phyloP scores from a whole-genome alignment of 2,329 filamentous ascomycete species.

The Sarocladiaceae sp. region DNA sequence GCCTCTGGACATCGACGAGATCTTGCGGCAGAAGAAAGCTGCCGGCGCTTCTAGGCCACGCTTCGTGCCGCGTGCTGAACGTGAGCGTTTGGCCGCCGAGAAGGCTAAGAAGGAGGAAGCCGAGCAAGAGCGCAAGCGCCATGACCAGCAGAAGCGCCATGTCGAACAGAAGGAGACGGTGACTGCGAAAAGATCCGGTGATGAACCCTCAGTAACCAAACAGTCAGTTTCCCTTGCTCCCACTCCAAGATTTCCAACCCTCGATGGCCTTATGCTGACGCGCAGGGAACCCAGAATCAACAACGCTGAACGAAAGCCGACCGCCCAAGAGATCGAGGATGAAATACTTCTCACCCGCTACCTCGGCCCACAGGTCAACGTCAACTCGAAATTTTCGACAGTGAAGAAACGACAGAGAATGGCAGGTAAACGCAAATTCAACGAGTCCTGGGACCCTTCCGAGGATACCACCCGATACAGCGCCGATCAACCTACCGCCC shows the following conservation, averaged over 20 bases:
- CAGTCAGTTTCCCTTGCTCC: too few species aligned
- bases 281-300: too few species aligned
- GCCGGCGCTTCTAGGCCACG: conserved; percentile 85
- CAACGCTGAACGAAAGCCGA: conserved; percentile 27
- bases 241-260: too few species aligned
- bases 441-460: conserved; percentile 94
- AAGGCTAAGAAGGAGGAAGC: conserved; percentile 66
- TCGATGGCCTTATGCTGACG: too few species aligned
- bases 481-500: neutral
- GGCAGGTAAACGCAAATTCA: conserved; percentile 96
- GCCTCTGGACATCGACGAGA: conserved; percentile 75
- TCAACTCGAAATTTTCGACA: conserved; percentile 80
- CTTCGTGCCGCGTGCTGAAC: conserved; percentile 78
- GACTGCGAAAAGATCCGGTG: neutral
- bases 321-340: conserved; percentile 64
- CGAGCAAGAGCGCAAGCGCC: neutral
- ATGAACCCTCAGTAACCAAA: too few species aligned
- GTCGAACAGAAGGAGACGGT: neutral
- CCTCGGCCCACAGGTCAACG: conserved; percentile 84
- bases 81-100: conserved; percentile 75
- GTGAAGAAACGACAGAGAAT: conserved; percentile 94
- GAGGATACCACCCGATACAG: conserved; percentile 66
- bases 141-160: neutral
- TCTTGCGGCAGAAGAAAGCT: conserved; percentile 80
- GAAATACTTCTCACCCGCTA: conserved; percentile 76